These are phyloP conservation scores for Botrytis fragariae DNA, from an alignment of 2,329 filamentous ascomycete species.

Conservation along the genomic window DNA sequence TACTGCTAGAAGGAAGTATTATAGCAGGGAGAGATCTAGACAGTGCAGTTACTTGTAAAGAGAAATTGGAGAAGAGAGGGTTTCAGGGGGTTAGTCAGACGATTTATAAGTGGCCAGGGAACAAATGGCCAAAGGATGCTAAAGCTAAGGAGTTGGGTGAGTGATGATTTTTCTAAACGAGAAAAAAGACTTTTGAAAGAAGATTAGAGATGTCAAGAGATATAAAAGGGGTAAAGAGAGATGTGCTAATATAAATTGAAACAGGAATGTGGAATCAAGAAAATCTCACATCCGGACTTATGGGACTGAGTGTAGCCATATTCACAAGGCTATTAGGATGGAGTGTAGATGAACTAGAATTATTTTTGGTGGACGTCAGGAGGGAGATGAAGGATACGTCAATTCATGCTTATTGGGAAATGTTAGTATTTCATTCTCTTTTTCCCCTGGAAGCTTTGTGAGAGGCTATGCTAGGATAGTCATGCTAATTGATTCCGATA, in stretches of 20 bases:
- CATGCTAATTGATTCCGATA: not conserved
- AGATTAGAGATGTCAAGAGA: not conserved
- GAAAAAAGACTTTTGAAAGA: not conserved
- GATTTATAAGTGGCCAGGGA: slow-evolving; percentile 26
- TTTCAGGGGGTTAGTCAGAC: slow-evolving; percentile 37
- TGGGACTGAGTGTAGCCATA: slow-evolving; percentile 41
- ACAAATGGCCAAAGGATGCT: slow-evolving; percentile 17
- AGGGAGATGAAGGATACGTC: slow-evolving; percentile 44
- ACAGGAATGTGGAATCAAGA: slow-evolving; percentile 15
- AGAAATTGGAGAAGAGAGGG: slow-evolving; percentile 30
- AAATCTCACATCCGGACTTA: not conserved
- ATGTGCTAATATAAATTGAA: not conserved
- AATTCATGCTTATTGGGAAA: slow-evolving; percentile 51
- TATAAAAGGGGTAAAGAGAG: too few relatives aligned
- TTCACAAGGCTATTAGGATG: slow-evolving; percentile 49
- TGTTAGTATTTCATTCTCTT: slow-evolving; percentile 44
- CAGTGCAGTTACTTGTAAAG: not conserved
- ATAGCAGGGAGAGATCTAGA: not conserved
- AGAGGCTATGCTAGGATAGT: too few relatives aligned
- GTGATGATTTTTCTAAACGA: slow-evolving; percentile 35
- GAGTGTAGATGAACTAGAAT: slow-evolving; percentile 47
- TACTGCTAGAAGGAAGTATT: slow-evolving; percentile 2
- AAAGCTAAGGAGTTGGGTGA: slow-evolving; percentile 49
- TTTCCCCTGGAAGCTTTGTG: not conserved
- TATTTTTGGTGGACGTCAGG: slow-evolving; percentile 49